Conservation (phyloP, 768 basidiomycete species). For the Termitomyces sp. region DNA sequence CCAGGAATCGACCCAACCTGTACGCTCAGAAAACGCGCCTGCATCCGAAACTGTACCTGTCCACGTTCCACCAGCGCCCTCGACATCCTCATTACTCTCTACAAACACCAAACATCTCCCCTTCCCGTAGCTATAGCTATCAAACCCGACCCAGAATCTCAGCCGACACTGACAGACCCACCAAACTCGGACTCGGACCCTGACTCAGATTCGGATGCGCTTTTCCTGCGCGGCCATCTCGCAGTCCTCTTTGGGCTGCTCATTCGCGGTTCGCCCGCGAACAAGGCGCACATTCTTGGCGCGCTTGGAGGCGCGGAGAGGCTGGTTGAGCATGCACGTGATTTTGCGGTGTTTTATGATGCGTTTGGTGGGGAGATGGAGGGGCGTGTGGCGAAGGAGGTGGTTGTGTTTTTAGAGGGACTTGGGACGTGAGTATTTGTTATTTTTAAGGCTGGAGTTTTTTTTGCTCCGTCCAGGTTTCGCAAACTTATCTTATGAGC, state of each 20-base stretch:
- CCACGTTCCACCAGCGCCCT: slow-evolving; percentile 37
- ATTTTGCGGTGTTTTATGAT: slow-evolving; percentile 47
- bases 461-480: neutral
- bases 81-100: slow-evolving; percentile 48
- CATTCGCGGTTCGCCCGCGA: slow-evolving; percentile 35
- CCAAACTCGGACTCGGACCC: slow-evolving; percentile 17
- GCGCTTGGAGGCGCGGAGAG: slow-evolving; percentile 22
- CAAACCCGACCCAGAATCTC: slow-evolving; percentile 14
- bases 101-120: slow-evolving; percentile 32
- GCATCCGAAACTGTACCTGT: slow-evolving; percentile 54
- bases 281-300: slow-evolving; percentile 32
- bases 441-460: neutral
- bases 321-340: slow-evolving; percentile 41
- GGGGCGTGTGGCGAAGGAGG: slow-evolving; percentile 40
- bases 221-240: slow-evolving; percentile 69
- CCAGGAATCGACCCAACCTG: slow-evolving; percentile 55
- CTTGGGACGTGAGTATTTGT: slow-evolving; percentile 22
- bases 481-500: neutral
- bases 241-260: slow-evolving; percentile 68
- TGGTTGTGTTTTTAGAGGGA: slow-evolving; percentile 52
- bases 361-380: slow-evolving; percentile 29
- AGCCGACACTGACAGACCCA: slow-evolving; percentile 15
- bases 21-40: slow-evolving; percentile 40
- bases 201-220: slow-evolving; percentile 25
- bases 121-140: slow-evolving; percentile 13